Percentiles rank a stretch among this genome's conserved stretches.
Evolutionary conservation across 2,329 filamentous ascomycete genomes (phyloP).

Genomic region (Alternaria solani): DNA sequence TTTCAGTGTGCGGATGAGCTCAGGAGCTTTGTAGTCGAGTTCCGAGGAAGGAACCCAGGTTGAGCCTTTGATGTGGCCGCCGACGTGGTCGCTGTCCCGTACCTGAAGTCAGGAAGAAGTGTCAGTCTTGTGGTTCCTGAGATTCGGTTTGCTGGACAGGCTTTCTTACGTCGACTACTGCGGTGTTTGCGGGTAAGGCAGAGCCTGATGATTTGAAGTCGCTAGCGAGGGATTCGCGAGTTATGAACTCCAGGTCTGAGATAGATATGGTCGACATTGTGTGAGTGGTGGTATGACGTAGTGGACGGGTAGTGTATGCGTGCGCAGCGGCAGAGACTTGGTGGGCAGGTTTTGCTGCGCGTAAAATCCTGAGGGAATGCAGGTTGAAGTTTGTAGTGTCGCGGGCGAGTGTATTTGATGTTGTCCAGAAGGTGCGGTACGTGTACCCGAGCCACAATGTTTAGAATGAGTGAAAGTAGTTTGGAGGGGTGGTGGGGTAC

Average conservation of each 20-base stretch:
- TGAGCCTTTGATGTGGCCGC: slow-evolving; percentile 84
- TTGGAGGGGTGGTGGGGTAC: not conserved
- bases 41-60: slow-evolving; percentile 76
- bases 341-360: not conserved
- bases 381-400: slow-evolving; percentile 1
- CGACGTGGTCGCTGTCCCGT: slow-evolving; percentile 87
- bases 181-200: slow-evolving; percentile 71
- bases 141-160: slow-evolving; percentile 13
- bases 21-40: slow-evolving; percentile 79
- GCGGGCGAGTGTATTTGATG: not conserved
- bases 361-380: not conserved
- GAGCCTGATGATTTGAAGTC: slow-evolving; percentile 61
- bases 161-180: slow-evolving; percentile 59
- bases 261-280: slow-evolving; percentile 57
- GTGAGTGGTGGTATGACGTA: not conserved
- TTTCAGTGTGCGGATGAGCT: slow-evolving; percentile 78
- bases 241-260: slow-evolving; percentile 73
- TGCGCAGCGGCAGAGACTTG: not conserved
- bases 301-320: not conserved
- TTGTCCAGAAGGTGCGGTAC: not conserved
- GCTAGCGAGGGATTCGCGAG: slow-evolving; percentile 69
- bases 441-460: not conserved
- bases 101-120: slow-evolving; percentile 87
- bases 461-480: slow-evolving; percentile 1
- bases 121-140: slow-evolving; percentile 1